Evolutionary conservation across 2,329 filamentous ascomycete species (phyloP).

Genomic region (Scedosporium apiospermum): DNA sequence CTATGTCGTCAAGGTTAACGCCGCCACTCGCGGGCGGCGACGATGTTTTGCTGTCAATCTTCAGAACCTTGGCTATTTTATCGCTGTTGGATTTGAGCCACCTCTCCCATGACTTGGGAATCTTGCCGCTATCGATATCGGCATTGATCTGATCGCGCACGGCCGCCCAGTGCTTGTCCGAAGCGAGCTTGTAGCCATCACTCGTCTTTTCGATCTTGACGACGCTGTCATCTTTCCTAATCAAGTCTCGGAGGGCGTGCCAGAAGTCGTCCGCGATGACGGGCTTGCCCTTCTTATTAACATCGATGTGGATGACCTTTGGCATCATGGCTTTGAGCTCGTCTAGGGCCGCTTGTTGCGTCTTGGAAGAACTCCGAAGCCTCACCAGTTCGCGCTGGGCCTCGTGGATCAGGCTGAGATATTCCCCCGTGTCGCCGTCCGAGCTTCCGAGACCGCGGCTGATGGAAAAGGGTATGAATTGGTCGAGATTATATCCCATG

Average conservation of each 20-base stretch:
- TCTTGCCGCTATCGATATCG: conserved; percentile 17
- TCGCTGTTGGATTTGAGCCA: conserved; percentile 43
- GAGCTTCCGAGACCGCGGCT: neutral
- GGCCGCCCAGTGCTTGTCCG: conserved; percentile 37
- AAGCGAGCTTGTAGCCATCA: conserved; percentile 27
- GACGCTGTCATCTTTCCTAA: conserved; percentile 38
- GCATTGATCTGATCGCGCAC: conserved; percentile 31
- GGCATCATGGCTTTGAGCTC: conserved; percentile 44
- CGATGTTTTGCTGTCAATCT: conserved; percentile 22
- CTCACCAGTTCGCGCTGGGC: conserved; percentile 20
- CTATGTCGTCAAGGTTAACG: conserved; percentile 24
- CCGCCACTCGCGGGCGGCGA: conserved; percentile 16
- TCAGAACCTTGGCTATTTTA: conserved; percentile 22
- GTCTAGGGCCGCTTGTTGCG: conserved; percentile 28
- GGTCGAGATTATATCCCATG: conserved; percentile 16
- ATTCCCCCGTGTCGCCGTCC: neutral
- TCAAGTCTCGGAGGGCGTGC: conserved; percentile 48
- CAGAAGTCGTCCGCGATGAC: conserved; percentile 55
- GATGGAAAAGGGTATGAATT: conserved; percentile 16
- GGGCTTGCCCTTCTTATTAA: conserved; percentile 38
- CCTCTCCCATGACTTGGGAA: conserved; percentile 34
- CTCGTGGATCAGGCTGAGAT: conserved; percentile 10
- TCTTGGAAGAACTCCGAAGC: conserved; percentile 18
- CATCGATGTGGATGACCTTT: conserved; percentile 43
- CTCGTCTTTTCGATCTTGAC: conserved; percentile 33